Evolutionary conservation across 78 protist genomes (phyloP), one percentile per base, ranked within the genome.

Genomic region (Dictyostelium firmibasis): DNA sequence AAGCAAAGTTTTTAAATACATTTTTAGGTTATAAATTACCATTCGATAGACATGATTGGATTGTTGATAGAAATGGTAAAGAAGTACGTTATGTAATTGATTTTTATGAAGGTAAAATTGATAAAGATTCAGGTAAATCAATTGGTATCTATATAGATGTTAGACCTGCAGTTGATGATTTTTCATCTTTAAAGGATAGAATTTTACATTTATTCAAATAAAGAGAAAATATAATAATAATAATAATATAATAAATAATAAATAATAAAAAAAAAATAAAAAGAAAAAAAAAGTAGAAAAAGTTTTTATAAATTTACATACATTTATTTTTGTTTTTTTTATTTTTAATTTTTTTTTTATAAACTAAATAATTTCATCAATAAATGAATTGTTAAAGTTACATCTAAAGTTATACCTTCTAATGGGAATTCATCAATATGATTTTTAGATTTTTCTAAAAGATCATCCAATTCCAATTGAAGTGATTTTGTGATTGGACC

Each of bases 21-120:
- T 91, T 83, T 60, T 25, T 97, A 25, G 97, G 98, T 31, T 91
- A 96, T 89, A 91, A 81, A 10, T 70, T 86, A 36, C 98, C 98
- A 57, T 97, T 97, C 79, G 98, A 97, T 74, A 91, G 98, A 18
- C 98, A 97, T 84, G 98, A 97, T 91, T 97, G 98, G 98, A 83
- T 85, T 16, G 89, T 97, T 13, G 98, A 97, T 88, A 83, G 98
- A 57, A 84, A 92, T 86, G 98, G 98, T 29, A 95, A 67, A 57
- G 77, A 97, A 76, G 96, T 92, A 7, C 78, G 97, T 76, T 97
- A 97, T 77, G 82, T 97, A 85, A 95, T 97, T 69, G 98, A 97
- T 91, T 97, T 89, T 86, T 97, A 97, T 81, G 75, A 81, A 60
- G 97, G 96, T 16, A 78, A 70, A 70, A 14, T 78, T 5, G 89